These are phyloP conservation scores for Pholiota conissans DNA, from an alignment of 768 basidiomycete species.

Conservation along the genomic window DNA sequence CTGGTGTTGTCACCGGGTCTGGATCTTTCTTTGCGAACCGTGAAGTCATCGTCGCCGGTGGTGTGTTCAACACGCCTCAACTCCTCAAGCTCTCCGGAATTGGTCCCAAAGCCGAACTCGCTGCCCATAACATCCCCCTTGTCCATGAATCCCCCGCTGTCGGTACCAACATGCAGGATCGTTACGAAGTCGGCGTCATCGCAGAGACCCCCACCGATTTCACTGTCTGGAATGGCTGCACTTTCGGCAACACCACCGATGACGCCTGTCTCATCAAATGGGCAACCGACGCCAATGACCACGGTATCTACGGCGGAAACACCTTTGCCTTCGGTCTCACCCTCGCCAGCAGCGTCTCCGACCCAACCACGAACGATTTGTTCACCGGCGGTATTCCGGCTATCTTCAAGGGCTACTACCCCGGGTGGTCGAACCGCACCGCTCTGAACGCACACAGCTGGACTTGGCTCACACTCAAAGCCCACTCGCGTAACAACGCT, in stretches of 20 bases:
- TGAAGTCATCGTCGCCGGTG: conserved; percentile 1
- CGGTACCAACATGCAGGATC: conserved; percentile 4
- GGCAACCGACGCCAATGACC: background rate
- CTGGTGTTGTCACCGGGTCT: background rate
- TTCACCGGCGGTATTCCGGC: background rate
- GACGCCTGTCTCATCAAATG: background rate
- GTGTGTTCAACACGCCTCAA: background rate
- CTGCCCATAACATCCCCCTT: background rate
- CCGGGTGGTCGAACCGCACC: background rate
- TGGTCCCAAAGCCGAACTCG: conserved; percentile 1
- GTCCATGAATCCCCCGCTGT: conserved; percentile 1
- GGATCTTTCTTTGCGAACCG: background rate
- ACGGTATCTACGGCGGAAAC: conserved; percentile 4
- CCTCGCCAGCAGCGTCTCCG: background rate
- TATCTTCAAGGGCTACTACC: conserved; percentile 6
- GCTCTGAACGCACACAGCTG: background rate
- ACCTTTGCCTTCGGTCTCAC: background rate
- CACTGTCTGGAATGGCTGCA: conserved; percentile 2
- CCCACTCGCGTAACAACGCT: conserved; percentile 2
- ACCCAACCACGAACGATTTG: background rate
- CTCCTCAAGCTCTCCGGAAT: conserved; percentile 1
- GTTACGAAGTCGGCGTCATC: background rate
- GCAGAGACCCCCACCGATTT: background rate
- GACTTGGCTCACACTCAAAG: background rate
- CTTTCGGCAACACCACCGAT: conserved; percentile 1